Evolutionary conservation across 1,139 yeast species (phyloP).

Genomic region (Blastobotrys aristatus): DNA sequence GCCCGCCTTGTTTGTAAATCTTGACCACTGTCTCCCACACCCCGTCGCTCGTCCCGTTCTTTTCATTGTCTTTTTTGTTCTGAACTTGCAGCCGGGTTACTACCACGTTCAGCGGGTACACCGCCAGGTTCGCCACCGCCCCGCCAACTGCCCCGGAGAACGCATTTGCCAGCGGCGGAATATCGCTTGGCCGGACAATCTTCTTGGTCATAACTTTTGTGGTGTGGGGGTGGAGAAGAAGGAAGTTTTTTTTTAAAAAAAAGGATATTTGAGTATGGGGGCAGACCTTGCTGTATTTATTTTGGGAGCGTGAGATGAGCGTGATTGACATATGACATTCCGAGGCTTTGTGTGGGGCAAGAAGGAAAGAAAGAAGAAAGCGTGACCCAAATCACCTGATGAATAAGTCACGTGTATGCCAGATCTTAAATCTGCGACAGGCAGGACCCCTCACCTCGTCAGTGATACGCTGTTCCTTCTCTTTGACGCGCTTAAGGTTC

Average conservation of each 20-base stretch:
- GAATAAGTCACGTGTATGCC: no score
- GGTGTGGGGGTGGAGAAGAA: background rate
- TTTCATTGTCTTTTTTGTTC: slow-evolving; percentile 16
- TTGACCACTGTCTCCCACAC: slow-evolving; percentile 54
- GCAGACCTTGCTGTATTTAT: no score
- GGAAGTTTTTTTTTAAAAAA: background rate
- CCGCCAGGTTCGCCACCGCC: slow-evolving; percentile 64
- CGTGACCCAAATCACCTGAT: no score
- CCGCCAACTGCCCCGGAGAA: slow-evolving; percentile 79
- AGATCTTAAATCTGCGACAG: no score
- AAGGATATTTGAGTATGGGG: no score
- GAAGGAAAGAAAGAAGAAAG: no score
- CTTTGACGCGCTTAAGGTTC: no score
- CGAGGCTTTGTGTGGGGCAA: no score
- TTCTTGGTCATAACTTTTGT: slow-evolving; percentile 4
- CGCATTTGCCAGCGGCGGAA: slow-evolving; percentile 51
- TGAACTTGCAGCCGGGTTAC: slow-evolving; percentile 75
- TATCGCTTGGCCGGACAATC: slow-evolving; percentile 25
- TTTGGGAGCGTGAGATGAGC: no score
- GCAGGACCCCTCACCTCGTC: no score
- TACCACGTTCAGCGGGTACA: slow-evolving; percentile 68
- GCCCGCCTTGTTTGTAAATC: slow-evolving; percentile 52
- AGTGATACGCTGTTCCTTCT: no score
- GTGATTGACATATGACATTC: no score
- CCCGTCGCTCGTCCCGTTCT: slow-evolving; percentile 32